phyloP scores from a whole-genome alignment of 2,329 filamentous ascomycete genomes.

The Pseudogymnoascus sp. region DNA sequence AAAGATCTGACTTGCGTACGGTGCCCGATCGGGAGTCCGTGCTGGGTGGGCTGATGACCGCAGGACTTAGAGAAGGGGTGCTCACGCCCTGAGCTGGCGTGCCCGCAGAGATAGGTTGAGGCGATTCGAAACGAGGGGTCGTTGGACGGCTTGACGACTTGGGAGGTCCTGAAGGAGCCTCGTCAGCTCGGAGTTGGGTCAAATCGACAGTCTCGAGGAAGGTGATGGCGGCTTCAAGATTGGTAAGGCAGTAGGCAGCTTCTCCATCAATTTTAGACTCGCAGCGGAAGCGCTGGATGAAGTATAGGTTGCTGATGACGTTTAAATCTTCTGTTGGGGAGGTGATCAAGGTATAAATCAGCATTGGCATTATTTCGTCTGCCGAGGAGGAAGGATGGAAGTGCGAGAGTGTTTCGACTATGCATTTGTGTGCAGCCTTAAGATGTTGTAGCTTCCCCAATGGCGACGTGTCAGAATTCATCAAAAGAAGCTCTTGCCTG shows the following conservation, averaged over 20 bases:
- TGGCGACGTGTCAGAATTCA: slow-evolving; percentile 83
- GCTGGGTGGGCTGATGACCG: slow-evolving; percentile 25
- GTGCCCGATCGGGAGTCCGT: slow-evolving; percentile 22
- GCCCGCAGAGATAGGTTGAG: slow-evolving; percentile 23
- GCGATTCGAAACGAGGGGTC: slow-evolving; percentile 34
- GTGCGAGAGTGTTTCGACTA: slow-evolving; percentile 74
- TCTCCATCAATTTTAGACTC: slow-evolving; percentile 84
- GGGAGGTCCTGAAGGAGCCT: slow-evolving; percentile 59
- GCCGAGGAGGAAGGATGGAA: slow-evolving; percentile 78
- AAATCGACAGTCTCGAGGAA: slow-evolving; percentile 95
- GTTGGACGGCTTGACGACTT: slow-evolving; percentile 46
- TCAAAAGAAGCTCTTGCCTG: slow-evolving; percentile 62
- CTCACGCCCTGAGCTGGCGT: slow-evolving; percentile 27
- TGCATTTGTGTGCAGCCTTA: slow-evolving; percentile 83
- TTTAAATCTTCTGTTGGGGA: slow-evolving; percentile 78
- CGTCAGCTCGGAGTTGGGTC: slow-evolving; percentile 76
- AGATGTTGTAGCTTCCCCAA: slow-evolving; percentile 85
- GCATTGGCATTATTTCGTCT: slow-evolving; percentile 91
- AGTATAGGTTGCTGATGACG: slow-evolving; percentile 88
- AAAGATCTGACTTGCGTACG: slow-evolving; percentile 23
- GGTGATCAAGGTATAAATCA: slow-evolving; percentile 94
- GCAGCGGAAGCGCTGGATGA: slow-evolving; percentile 86
- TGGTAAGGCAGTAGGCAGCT: slow-evolving; percentile 91
- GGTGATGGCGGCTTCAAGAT: slow-evolving; percentile 86
- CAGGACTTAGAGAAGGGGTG: slow-evolving; percentile 11